Base-by-base conservation (phyloP, 768 basidiomycete species). In the Mycena chlorophos region DNA sequence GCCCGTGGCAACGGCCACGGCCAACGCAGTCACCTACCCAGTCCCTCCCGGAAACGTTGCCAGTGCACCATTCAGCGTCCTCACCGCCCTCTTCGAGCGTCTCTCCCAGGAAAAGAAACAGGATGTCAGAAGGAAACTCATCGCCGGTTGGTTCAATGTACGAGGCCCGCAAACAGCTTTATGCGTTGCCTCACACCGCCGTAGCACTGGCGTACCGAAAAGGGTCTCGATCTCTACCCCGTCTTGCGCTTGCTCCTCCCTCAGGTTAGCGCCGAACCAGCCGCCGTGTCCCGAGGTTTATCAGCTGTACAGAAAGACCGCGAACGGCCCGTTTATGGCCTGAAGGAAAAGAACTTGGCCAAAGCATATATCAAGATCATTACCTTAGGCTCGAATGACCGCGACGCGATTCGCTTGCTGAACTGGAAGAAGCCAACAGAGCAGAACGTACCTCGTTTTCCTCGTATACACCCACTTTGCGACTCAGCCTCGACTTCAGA, bases 311-410 rank as follows among this genome's bases (percentile, higher is more conserved):
- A 98, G 94, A 91, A 97, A 83, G 97, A 98, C 68, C 82, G 88
- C 29, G 93, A 98, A 58, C 85, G 97, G 51, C 83, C 91, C 0
- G 87, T 94, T 0, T 99, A 98, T 69, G 91, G 94, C 14, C 71
- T 97, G 61, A 99, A 99, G 69, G 97, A 99, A 75, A 90, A 89
- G 73, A 91, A 89, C 66, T 75, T 99, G 2, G 95, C 94, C 4
- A 98, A 94, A 70, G 85, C 84, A 10, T 97, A 95, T 68, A 92
- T 96, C 74, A 87, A 89, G 58, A 80, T 95, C 2, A 89, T 98
- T 30, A 91, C 91, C 1, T 77, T 99, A 2, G 88, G 88, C 34
- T 81, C 73, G 67, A 84, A 84, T 66, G 89, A 92, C 52, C 86
- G 85, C 5, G 92, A 95, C 65, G 88, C 92, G 0, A 79, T 89